Conservation (phyloP, 1,284 basidiomycete genomes). For the Pseudozyma tsukubaensis region DNA sequence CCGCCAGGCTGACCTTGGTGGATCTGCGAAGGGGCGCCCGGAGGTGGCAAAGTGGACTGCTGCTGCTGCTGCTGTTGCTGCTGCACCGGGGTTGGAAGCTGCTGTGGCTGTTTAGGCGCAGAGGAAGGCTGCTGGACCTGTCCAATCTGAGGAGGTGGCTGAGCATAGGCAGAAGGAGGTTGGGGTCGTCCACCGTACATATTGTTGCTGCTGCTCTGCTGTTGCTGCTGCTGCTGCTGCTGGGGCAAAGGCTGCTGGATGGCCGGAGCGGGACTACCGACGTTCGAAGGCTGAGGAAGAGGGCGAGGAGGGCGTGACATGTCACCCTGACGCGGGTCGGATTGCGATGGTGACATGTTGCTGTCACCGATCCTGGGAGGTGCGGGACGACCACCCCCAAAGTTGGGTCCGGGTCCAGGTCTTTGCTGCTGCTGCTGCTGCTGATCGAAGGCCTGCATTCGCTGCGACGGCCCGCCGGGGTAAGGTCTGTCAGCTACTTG, state of each 20-base stretch:
- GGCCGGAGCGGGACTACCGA: background rate
- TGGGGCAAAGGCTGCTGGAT: conserved; percentile 11
- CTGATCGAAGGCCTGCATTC: conserved; percentile 32
- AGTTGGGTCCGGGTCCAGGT: conserved; percentile 29
- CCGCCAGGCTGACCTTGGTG: conserved; percentile 16
- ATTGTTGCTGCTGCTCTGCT: conserved; percentile 5
- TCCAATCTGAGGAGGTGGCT: conserved; percentile 15
- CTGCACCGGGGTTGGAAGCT: conserved; percentile 14
- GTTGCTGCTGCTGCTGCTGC: conserved; percentile 40
- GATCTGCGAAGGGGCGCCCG: conserved; percentile 2
- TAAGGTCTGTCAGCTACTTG: conserved; percentile 11
- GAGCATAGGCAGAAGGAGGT: conserved; percentile 23
- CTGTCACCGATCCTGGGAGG: conserved; percentile 29
- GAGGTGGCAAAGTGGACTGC: conserved; percentile 14
- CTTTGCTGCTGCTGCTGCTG: conserved; percentile 40
- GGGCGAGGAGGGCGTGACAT: conserved; percentile 52
- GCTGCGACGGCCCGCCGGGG: conserved; percentile 17
- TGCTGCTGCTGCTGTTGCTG: conserved; percentile 25
- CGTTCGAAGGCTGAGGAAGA: conserved; percentile 38
- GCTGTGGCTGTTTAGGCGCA: conserved; percentile 1
- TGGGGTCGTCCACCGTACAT: conserved; percentile 41
- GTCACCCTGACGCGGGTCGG: conserved; percentile 26
- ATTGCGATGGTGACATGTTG: conserved; percentile 14
- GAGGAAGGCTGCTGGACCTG: conserved; percentile 16
- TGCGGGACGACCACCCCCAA: conserved; percentile 32